Conservation (phyloP, 164 flowering plant species). For the Dillenia turbinata region DNA sequence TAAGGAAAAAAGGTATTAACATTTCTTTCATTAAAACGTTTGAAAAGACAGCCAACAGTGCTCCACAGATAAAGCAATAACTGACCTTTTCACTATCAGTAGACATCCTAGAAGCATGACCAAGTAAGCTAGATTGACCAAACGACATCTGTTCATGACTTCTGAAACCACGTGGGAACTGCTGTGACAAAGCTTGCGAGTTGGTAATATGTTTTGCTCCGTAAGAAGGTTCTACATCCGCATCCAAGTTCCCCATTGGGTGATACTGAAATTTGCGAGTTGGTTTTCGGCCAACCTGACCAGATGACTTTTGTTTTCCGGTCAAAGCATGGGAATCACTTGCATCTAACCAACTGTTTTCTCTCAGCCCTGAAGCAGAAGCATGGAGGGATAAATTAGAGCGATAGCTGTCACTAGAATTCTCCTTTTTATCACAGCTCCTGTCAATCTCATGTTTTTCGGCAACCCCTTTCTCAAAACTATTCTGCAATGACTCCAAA, state of each 20-base stretch:
- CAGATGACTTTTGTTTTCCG: constrained; percentile 43
- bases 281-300: constrained; percentile 23
- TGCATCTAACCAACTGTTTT: constrained; percentile 27
- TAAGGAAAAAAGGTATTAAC: constrained; percentile 10
- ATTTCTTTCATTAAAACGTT: neutral
- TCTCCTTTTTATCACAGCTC: constrained; percentile 23
- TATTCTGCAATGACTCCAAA: constrained; percentile 26
- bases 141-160: constrained; percentile 28
- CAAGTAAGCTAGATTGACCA: constrained; percentile 37
- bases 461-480: constrained; percentile 18
- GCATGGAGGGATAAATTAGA: constrained; percentile 24
- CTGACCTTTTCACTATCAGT: constrained; percentile 51
- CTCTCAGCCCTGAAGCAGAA: constrained; percentile 24
- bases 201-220: constrained; percentile 23
- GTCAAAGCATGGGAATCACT: constrained; percentile 24
- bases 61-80: neutral
- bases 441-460: constrained; percentile 20
- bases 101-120: constrained; percentile 29
- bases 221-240: constrained; percentile 38
- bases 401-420: constrained; percentile 25
- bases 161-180: constrained; percentile 26
- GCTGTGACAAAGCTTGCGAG: constrained; percentile 29
- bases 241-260: constrained; percentile 81
- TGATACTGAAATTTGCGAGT: constrained; percentile 75
- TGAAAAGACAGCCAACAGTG: constrained; percentile 1